Evolutionary conservation across 352 stramenopile genomes (phyloP).

Genomic region (Thalassiosira exigua): DNA sequence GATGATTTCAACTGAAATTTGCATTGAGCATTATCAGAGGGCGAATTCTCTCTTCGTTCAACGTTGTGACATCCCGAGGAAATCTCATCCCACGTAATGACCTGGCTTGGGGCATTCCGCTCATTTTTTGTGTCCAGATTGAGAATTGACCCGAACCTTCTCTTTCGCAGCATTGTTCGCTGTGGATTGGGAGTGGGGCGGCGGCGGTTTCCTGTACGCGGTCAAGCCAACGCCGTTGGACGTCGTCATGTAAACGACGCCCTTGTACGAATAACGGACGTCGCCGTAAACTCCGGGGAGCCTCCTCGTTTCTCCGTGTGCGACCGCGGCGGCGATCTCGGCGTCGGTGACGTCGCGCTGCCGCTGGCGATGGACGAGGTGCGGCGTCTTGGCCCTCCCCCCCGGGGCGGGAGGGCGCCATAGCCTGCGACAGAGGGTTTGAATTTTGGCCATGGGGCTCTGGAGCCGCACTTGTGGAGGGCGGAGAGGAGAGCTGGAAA

Average conservation of each 20-base stretch:
- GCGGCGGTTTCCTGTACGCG: not conserved
- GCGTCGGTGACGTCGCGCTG: slow-evolving; percentile 1
- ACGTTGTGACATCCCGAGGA: too few species aligned
- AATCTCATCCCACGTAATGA: too few species aligned
- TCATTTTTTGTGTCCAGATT: not conserved
- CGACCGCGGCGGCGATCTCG: not conserved
- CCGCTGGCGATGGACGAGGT: not conserved
- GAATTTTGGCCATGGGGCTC: slow-evolving; percentile 3
- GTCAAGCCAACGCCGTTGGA: not conserved
- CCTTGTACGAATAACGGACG: slow-evolving; percentile 1
- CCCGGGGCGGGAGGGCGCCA: not conserved
- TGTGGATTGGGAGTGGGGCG: too few species aligned
- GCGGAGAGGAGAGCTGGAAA: too few species aligned
- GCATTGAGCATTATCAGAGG: too few species aligned
- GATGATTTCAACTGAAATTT: too few species aligned
- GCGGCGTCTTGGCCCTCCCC: not conserved
- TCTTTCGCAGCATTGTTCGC: too few species aligned
- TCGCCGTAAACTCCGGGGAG: not conserved
- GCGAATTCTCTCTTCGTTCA: too few species aligned
- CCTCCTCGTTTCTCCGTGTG: not conserved
- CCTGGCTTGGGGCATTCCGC: too few species aligned
- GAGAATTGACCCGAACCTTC: not conserved
- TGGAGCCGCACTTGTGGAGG: too few species aligned
- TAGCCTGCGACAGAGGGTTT: not conserved
- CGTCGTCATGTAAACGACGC: not conserved